Evolutionary conservation across 2,329 filamentous ascomycete genomes (phyloP), one percentile per base, ranked within the genome.

Genomic region (Paecilomyces formosus): DNA sequence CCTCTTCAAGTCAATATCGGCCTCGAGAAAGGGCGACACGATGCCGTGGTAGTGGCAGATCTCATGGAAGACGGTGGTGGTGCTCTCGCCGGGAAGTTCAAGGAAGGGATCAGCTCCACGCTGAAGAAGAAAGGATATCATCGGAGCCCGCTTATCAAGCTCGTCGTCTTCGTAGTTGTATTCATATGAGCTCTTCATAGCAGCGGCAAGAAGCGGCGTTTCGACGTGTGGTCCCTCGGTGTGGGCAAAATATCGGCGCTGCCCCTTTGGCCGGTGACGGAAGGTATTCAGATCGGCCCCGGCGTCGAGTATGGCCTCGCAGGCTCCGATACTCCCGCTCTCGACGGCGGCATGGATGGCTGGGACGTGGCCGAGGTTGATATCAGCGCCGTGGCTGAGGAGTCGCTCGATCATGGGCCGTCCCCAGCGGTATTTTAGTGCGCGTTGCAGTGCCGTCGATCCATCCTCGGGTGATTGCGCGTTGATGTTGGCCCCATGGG

Each of bases 401-500:
- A 65, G 53, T 9, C 63, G 31, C n/a, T 58, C 31, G 39, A 62
- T 60, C 7, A 65, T 26, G 30, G 30, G 30, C 30, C 30, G 30
- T 9, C 30, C 30, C 22, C 60, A 21, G 1, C 35, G 33, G 21
- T 60, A 55, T 22, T 64, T 57, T 21, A 57, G 31, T 3, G 60
- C 61, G 56, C 62, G 55, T 12, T 58, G 55, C 33, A 64, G 56
- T 13, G 62, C 56, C 4, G 62, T 60, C 28, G 33, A 61, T 8
- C 63, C 62, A 60, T 59, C 60, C 21, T 55, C 39, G 4, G 60
- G 58, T 22, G 62, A 31, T 31, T 31, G 8, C n/a, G 62, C 55
- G 30, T 65, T 64, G 9, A 62, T 60, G 24, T 64, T 56, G 12
- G 63, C 62, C 3, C 63, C 63, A 11, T 50, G 60, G 50, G 64